Conservation (phyloP, 2,329 filamentous ascomycete species). For the Karstenula rhodostoma region DNA sequence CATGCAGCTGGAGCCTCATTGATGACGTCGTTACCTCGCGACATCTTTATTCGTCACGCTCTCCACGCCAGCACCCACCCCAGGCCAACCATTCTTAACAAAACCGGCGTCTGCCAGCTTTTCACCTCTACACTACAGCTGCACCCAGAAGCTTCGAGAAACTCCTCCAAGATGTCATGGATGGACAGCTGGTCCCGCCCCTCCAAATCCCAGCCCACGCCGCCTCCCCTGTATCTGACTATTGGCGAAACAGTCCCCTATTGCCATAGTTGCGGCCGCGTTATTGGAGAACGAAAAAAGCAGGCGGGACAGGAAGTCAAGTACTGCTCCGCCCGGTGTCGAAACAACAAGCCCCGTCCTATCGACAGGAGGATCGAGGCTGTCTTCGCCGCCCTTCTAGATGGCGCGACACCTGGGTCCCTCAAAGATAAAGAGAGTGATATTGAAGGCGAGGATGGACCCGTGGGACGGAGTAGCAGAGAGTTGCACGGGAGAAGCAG, state of each 20-base stretch:
- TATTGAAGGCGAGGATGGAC: slow-evolving; percentile 17
- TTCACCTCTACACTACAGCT: background rate
- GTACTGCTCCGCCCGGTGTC: slow-evolving; percentile 66
- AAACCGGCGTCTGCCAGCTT: background rate
- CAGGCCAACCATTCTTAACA: background rate
- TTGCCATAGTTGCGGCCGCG: slow-evolving; percentile 65
- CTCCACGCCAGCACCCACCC: background rate
- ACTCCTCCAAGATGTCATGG: slow-evolving; percentile 53
- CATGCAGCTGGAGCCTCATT: background rate
- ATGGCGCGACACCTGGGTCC: slow-evolving; percentile 42
- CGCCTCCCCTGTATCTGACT: slow-evolving; percentile 64
- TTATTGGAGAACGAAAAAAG: slow-evolving; percentile 57
- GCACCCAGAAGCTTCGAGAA: background rate
- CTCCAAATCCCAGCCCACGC: slow-evolving; percentile 52
- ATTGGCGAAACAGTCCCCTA: slow-evolving; percentile 60
- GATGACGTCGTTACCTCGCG: slow-evolving; percentile 5
- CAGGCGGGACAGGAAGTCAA: slow-evolving; percentile 53
- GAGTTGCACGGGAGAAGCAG: slow-evolving; percentile 5
- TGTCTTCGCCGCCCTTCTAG: slow-evolving; percentile 55
- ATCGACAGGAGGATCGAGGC: slow-evolving; percentile 63
- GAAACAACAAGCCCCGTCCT: slow-evolving; percentile 59
- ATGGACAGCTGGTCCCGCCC: slow-evolving; percentile 60
- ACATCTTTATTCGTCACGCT: slow-evolving; percentile 1
- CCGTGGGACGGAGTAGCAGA: background rate
- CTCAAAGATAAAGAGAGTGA: slow-evolving; percentile 28